A percentile compares a stretch with the other conserved stretches of the same genome.
phyloP scores from a whole-genome alignment of 1,284 basidiomycete species.

The Microstroma glucosiphilum region DNA sequence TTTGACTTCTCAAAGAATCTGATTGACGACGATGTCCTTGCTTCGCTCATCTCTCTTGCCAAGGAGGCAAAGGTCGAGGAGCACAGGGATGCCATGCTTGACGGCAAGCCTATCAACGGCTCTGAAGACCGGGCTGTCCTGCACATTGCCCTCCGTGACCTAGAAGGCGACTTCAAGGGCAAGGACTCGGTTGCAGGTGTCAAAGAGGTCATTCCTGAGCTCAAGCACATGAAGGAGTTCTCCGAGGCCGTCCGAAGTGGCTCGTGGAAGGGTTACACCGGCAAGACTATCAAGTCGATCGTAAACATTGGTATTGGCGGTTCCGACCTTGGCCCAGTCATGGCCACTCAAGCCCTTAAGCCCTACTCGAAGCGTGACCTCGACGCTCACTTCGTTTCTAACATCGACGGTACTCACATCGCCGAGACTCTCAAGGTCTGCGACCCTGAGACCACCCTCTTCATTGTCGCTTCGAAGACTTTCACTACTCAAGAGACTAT shows the following conservation, averaged over 20 bases:
- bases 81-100: constrained; percentile 85
- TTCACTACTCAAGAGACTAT: constrained; percentile 99
- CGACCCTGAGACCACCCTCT: constrained; percentile 87
- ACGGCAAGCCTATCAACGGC: constrained; percentile 94
- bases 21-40: constrained; percentile 72
- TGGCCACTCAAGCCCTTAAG: constrained; percentile 97
- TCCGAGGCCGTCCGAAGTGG: constrained; percentile 77
- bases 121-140: constrained; percentile 94
- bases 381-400: constrained; percentile 83
- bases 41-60: constrained; percentile 68
- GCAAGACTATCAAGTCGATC: constrained; percentile 85
- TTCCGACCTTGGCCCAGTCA: constrained; percentile 93
- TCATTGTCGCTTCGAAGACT: constrained; percentile 96
- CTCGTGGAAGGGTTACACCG: constrained; percentile 92
- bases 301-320: constrained; percentile 99
- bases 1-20: constrained; percentile 97
- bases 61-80: constrained; percentile 79
- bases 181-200: constrained; percentile 65
- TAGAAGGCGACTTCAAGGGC: constrained; percentile 62
- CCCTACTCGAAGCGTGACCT: constrained; percentile 84
- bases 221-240: constrained; percentile 87
- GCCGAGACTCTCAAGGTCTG: constrained; percentile 77
- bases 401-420: constrained; percentile 96
- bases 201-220: constrained; percentile 73
- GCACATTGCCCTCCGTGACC: constrained; percentile 87